Evolutionary conservation across 768 basidiomycete species (phyloP), one percentile per base, ranked within the genome.

Genomic region (Tylopilus vinaceipallidus): DNA sequence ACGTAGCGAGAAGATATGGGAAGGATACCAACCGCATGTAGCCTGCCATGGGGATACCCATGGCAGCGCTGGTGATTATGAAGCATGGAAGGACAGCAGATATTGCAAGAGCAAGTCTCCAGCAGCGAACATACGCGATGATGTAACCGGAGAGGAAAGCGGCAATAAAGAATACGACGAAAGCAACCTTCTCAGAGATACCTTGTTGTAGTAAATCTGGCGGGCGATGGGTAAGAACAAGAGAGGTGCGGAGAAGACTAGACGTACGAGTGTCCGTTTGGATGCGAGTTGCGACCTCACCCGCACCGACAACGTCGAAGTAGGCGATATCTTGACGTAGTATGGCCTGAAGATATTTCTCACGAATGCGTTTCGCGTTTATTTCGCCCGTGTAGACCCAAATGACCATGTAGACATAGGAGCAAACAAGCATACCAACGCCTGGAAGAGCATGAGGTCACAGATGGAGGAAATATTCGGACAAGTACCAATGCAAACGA

Each of bases 251-350:
- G 9, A 35, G 34, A 3, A 16, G n/a, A 8, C n/a, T 4, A 8
- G 11, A 71, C 82, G 54, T 63, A 88, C 88, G 90, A 19, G 87
- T 90, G 64, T 91, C 88, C 0, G 88, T 89, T 64, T 91, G 86
- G 54, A 97, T 97, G 37, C 93, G 83, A 10, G 94, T 95, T 0
- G 95, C 87, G 19, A 98, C 86, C 64, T 97, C 95, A 51, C 95
- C 95, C 4, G 94, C 86, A 32, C 95, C 93, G 47, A 95, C 80
- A 17, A 84, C 81, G 65, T 98, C 95, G 62, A 97, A 97, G 72
- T 80, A 97, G 13, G 86, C 84, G 55, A 95, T 84, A 52, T 91
- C 84, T 62, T 97, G 95, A 29, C 91, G 83, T 4, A 98, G 74
- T 13, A 94, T 71, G 3, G 93, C 82, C 48, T 77, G 68, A 13